These are phyloP conservation scores for Nephelium lappaceum DNA, from an alignment of 345 rosid species.

Conservation along the genomic window DNA sequence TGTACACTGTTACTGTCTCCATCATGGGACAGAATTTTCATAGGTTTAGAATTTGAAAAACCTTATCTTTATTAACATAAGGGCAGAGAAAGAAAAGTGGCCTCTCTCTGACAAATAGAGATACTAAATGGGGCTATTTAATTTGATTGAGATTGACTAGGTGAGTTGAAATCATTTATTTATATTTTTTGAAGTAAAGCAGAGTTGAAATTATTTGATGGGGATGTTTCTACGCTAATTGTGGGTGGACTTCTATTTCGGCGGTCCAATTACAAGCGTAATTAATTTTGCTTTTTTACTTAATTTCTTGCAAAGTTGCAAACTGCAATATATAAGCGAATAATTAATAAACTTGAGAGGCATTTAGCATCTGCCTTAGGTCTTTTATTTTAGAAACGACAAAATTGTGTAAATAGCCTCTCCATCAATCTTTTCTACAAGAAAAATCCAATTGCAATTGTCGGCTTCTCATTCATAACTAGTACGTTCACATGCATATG, in stretches of 20 bases:
- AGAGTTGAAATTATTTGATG: too few relatives aligned
- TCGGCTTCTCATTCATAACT: too few relatives aligned
- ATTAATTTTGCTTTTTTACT: neutral
- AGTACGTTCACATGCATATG: too few relatives aligned
- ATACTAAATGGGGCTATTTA: neutral
- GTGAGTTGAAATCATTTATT: neutral
- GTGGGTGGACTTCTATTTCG: neutral
- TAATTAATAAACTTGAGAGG: neutral
- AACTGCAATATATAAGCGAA: neutral
- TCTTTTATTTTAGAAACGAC: too few relatives aligned
- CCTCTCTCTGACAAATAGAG: neutral
- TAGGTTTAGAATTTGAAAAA: neutral
- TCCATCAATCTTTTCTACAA: too few relatives aligned
- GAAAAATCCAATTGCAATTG: too few relatives aligned
- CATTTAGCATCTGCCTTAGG: too few relatives aligned
- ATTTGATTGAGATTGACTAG: neutral
- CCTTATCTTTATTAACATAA: neutral
- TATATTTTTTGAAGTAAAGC: too few relatives aligned
- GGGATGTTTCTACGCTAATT: neutral
- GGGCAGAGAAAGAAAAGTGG: neutral
- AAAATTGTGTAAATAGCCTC: too few relatives aligned
- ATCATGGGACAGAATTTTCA: conserved; percentile 17
- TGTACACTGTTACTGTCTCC: neutral
- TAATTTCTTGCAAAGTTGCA: neutral
- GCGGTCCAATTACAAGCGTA: too few relatives aligned